Base-by-base conservation (phyloP, 2,329 filamentous ascomycete species). In the Chalara sp. region DNA sequence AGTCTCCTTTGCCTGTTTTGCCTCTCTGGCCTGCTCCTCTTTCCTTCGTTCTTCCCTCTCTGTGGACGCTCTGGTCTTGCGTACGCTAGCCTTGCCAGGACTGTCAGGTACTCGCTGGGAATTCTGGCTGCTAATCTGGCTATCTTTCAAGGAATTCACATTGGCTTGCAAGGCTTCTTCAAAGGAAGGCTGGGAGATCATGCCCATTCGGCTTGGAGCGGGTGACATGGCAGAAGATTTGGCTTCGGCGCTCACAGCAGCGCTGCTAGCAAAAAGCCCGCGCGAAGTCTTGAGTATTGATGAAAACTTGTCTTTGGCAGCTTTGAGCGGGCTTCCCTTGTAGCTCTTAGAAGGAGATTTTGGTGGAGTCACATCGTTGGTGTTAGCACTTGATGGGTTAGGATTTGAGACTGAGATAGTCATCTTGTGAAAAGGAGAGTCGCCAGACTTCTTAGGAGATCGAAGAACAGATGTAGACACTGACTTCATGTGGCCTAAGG, bases 271-370 rank as follows among this genome's bases (percentile, higher is more conserved):
- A 56, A 96, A 84, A 46, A 96, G 79, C 11, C 86, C 88, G 67
- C 87, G 92, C 4, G 91, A 93, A 50, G 85, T 87, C 68, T 90
- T 91, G 60, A 96, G 75, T 53, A 96, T 90, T 7, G 91, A 95
- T 44, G 92, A 95, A 45, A 97, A 75, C 65, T 90, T 95, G 63
- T 87, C 89, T 71, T 96, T 97, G 31, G 93, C 91, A 47, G 93
- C 89, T 68, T 91, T 96, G 53, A 96, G 69, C 5, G 89, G 89
- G 52, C 86, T 92, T 58, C 95, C 90, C 6, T 76, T 74, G 60
- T 80, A 74, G 46, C 65, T 71, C 49, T 79, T 71, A 5, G 76
- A 73, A 0, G 79, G 79, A 1, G 81, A 83, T 58, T 81, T 82
- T 3, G 71, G 59, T 28, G 61, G 57, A 5, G 54, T 56, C 28